Conservation (phyloP, 2,329 filamentous ascomycete species). For the Lachnellula cervina region DNA sequence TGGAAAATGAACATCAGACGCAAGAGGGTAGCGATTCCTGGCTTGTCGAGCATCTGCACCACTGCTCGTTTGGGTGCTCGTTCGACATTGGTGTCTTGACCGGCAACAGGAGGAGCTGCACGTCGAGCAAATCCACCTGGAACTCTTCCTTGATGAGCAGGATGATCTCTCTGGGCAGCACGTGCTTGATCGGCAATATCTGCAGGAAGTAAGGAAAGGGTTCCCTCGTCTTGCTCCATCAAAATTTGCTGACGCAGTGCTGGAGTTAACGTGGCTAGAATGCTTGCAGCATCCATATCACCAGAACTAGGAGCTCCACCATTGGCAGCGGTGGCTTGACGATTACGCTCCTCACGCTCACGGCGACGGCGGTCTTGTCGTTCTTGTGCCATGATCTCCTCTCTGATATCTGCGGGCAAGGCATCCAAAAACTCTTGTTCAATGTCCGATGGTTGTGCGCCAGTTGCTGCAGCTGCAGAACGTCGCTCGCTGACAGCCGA, state of each 20-base stretch:
- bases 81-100: conserved; percentile 24
- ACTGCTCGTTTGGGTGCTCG: conserved; percentile 75
- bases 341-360: conserved; percentile 75
- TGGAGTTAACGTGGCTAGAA: conserved; percentile 84
- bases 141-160: conserved; percentile 18
- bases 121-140: conserved; percentile 41
- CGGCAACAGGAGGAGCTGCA: conserved; percentile 38
- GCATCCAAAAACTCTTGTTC: conserved; percentile 93
- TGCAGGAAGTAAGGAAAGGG: conserved; percentile 76
- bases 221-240: conserved; percentile 85
- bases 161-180: conserved; percentile 50
- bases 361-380: conserved; percentile 81
- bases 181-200: conserved; percentile 85
- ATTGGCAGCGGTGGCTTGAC: conserved; percentile 52
- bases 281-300: conserved; percentile 87
- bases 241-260: conserved; percentile 80
- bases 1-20: conserved; percentile 98
- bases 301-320: conserved; percentile 47
- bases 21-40: conserved; percentile 89
- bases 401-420: conserved; percentile 80
- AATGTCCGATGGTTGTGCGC: conserved; percentile 75
- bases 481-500: conserved; percentile 80
- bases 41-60: conserved; percentile 95
- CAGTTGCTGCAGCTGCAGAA: conserved; percentile 65
- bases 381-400: conserved; percentile 89